Conservation (phyloP, 441 rosid genomes). For the Erysimum pusillum region DNA sequence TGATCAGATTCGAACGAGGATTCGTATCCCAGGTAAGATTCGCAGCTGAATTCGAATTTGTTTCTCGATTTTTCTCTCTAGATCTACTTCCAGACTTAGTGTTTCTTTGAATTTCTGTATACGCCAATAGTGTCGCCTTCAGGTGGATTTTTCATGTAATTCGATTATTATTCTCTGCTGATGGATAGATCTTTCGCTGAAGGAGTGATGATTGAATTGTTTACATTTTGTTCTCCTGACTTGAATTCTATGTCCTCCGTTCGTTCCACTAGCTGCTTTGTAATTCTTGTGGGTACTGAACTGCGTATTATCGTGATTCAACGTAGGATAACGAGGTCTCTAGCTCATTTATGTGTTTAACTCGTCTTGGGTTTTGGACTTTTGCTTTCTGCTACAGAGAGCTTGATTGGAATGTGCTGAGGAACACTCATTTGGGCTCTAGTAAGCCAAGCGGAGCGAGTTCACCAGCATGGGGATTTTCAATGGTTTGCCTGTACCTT, state of each 20-base stretch:
- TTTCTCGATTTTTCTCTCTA: conserved; percentile 24
- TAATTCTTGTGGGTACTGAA: neutral
- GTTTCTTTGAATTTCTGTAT: conserved; percentile 17
- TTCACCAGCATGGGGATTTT: conserved; percentile 69
- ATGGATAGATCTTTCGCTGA: conserved; percentile 33
- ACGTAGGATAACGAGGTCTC: neutral
- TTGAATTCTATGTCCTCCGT: conserved; percentile 25
- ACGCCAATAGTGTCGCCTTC: conserved; percentile 6
- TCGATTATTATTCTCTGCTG: conserved; percentile 23
- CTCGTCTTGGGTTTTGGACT: conserved; percentile 16
- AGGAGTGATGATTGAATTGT: conserved; percentile 26
- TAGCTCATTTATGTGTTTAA: conserved; percentile 27
- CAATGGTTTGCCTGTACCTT: conserved; percentile 92
- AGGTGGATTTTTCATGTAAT: conserved; percentile 27
- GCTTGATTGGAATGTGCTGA: conserved; percentile 52
- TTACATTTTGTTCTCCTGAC: conserved; percentile 24
- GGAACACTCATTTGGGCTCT: conserved; percentile 37
- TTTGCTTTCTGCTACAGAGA: conserved; percentile 43
- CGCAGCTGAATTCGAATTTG: conserved; percentile 24
- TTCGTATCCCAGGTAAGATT: conserved; percentile 32
- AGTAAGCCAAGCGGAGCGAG: conserved; percentile 39
- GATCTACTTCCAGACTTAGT: conserved; percentile 43
- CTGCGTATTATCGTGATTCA: conserved; percentile 20
- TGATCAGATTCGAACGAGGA: conserved; percentile 36
- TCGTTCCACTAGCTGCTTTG: conserved; percentile 19